Evolutionary conservation across 2,329 filamentous ascomycete genomes (phyloP).

Genomic region (Beauveria pseudobassiana): DNA sequence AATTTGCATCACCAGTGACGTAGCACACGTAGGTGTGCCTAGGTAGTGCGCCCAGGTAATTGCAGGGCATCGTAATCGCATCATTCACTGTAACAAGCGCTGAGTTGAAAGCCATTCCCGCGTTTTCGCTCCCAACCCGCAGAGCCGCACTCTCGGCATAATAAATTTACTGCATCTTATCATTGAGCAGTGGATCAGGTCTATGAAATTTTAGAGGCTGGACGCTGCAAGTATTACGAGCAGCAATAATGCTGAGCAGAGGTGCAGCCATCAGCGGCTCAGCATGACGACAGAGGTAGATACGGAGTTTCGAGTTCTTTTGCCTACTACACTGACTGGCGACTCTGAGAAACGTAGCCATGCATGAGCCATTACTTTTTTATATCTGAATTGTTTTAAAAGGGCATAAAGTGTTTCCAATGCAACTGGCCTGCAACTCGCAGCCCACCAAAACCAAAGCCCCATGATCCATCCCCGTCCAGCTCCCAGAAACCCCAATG

Average conservation of each 20-base stretch:
- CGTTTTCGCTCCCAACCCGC: neutral
- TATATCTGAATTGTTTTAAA: too few species aligned
- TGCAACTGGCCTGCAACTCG: neutral
- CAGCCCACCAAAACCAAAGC: neutral
- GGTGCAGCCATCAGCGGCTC: neutral
- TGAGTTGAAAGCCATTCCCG: neutral
- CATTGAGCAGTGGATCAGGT: neutral
- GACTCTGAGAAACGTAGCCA: too few species aligned
- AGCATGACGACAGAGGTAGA: neutral
- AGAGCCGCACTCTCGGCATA: neutral
- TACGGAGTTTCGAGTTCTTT: neutral
- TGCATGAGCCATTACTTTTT: too few species aligned
- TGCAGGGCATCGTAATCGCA: neutral
- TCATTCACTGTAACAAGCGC: neutral
- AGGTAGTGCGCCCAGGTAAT: too few species aligned
- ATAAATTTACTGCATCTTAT: too few species aligned
- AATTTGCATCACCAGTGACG: conserved; percentile 5
- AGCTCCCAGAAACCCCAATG: neutral
- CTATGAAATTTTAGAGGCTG: neutral
- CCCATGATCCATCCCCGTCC: neutral
- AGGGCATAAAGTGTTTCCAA: neutral
- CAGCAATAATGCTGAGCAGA: neutral
- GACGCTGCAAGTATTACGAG: neutral
- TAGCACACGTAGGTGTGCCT: too few species aligned
- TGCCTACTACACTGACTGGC: too few species aligned